Evolutionary conservation across 2,329 filamentous ascomycete species (phyloP).

Genomic region (Curvularia eragrostidis): DNA sequence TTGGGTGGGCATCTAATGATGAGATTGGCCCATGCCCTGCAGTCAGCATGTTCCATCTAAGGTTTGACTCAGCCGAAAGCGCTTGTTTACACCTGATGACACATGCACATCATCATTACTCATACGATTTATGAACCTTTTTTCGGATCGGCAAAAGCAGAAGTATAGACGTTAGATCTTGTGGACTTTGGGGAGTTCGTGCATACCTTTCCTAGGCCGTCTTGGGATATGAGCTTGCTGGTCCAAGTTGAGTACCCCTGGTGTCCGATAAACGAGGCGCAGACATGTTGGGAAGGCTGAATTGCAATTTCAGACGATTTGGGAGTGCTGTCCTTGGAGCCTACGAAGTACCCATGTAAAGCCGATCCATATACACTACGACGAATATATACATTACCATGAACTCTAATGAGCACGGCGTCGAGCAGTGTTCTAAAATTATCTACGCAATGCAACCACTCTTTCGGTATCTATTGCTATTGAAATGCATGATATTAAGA

Average conservation of each 20-base stretch:
- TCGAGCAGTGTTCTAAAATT: no score
- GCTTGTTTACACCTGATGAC: not conserved
- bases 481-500: not conserved
- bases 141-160: not conserved
- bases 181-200: not conserved
- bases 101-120: not conserved
- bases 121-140: not conserved
- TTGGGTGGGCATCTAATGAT: slow-evolving; percentile 58
- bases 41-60: not conserved
- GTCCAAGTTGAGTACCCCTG: not conserved
- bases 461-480: not conserved
- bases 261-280: not conserved
- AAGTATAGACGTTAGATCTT: not conserved
- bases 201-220: not conserved
- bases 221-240: not conserved
- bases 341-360: not conserved
- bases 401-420: not conserved
- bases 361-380: not conserved
- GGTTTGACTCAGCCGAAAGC: not conserved
- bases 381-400: not conserved
- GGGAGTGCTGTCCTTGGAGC: not conserved
- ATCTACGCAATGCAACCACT: no score
- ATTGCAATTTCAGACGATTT: not conserved
- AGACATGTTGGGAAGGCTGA: not conserved
- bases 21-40: not conserved